Evolutionary conservation across 2,329 filamentous ascomycete species (phyloP).

Genomic region (Plenodomus biglobosus): DNA sequence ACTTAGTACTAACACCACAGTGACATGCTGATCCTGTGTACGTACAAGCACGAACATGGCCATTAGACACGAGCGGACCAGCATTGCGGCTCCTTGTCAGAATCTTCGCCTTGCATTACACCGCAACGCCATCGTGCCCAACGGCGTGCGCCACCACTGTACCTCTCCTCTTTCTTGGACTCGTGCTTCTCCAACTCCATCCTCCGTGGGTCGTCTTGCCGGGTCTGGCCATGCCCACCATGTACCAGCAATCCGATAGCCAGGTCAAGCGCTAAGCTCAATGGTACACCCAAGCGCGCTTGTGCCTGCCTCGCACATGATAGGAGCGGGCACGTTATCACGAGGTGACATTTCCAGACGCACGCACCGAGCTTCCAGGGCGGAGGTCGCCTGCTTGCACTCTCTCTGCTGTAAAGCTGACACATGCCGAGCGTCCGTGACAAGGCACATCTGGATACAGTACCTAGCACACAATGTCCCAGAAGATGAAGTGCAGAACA

Average conservation of each 20-base stretch:
- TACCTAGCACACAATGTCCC: background rate
- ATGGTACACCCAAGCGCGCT: constrained; percentile 14
- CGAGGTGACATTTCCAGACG: constrained; percentile 15
- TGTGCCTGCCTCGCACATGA: constrained; percentile 17
- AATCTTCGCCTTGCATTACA: constrained; percentile 4
- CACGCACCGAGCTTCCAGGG: constrained; percentile 15
- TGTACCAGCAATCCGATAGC: constrained; percentile 26
- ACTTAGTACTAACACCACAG: background rate
- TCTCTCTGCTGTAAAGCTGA: constrained; percentile 2
- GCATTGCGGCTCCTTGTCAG: constrained; percentile 17
- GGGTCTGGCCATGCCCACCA: constrained; percentile 8
- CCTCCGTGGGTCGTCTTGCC: constrained; percentile 8
- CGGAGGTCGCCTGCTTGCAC: constrained; percentile 29
- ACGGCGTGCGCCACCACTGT: constrained; percentile 15
- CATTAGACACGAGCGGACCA: constrained; percentile 13
- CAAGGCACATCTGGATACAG: background rate
- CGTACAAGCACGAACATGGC: constrained; percentile 1
- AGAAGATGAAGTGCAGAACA: background rate
- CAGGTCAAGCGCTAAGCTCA: constrained; percentile 24
- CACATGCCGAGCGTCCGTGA: background rate
- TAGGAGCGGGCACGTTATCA: constrained; percentile 21
- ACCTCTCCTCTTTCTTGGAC: constrained; percentile 14
- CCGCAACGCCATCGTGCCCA: constrained; percentile 13
- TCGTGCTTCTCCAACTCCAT: constrained; percentile 20
- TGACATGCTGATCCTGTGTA: constrained; percentile 20